Evolutionary conservation across 345 rosid species (phyloP).

Genomic region (Dipteronia sinensis): DNA sequence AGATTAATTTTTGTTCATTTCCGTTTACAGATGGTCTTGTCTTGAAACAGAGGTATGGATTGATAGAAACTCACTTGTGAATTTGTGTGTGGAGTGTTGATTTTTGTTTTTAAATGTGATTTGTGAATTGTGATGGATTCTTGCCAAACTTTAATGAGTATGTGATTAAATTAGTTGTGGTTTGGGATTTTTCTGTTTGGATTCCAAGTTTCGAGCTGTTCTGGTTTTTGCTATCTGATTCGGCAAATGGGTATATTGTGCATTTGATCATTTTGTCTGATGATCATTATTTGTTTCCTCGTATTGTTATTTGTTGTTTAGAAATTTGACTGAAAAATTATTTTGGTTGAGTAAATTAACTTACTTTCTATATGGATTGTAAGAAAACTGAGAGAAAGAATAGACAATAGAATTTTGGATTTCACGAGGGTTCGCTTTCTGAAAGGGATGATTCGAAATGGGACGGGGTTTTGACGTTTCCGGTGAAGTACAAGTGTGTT

Average conservation of each 20-base stretch:
- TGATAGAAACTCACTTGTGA: neutral
- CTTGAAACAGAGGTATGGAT: constrained; percentile 29
- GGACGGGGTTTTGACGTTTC: too few relatives aligned
- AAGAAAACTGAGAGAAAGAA: too few relatives aligned
- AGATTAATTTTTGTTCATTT: constrained; percentile 21
- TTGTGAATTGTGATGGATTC: too few relatives aligned
- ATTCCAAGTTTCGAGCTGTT: constrained; percentile 15
- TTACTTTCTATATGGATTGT: neutral
- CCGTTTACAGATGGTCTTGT: constrained; percentile 26
- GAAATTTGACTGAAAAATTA: too few relatives aligned
- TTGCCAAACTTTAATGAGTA: too few relatives aligned
- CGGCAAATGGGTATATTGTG: constrained; percentile 9
- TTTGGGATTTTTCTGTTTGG: neutral
- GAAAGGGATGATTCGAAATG: too few relatives aligned
- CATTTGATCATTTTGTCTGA: neutral
- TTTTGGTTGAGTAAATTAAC: neutral
- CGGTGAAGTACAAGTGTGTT: constrained; percentile 83
- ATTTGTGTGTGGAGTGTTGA: constrained; percentile 4
- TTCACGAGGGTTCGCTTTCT: too few relatives aligned
- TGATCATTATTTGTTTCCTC: neutral
- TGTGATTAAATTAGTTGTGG: neutral
- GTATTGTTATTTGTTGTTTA: too few relatives aligned
- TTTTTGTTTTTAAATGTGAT: constrained; percentile 10
- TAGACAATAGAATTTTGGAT: constrained; percentile 7
- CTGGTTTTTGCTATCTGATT: constrained; percentile 15